Evolutionary conservation across 495 filamentous ascomycete genomes (phyloP), one percentile per base, ranked within the genome.

Genomic region (Penicillium dipodomyicola): DNA sequence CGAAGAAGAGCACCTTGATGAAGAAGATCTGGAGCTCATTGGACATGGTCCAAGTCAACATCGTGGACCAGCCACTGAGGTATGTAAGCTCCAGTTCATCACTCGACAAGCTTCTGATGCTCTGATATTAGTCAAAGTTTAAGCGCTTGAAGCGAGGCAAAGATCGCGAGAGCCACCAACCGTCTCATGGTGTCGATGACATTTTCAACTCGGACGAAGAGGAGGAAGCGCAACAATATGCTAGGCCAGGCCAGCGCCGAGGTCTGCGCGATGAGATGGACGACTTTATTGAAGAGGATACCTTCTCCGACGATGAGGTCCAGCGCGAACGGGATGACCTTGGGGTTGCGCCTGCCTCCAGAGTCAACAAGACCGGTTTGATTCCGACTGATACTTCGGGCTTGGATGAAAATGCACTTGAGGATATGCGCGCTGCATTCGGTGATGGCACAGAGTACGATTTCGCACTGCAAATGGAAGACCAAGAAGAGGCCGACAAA

Each of bases 231-330:
- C 68, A 65, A 27, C 82, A 80, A 45, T 88, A 91, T 20, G 81
- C 82, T 30, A 68, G 80, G 6, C 77, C 82, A 49, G 68, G 76
- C 40, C 72, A 72, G 51, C 75, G 74, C 67, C 77, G 75, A 69
- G 72, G 76, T n/a, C 71, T 82, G 45, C 83, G 82, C 23, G 90
- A 96, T 67, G 94, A 98, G 66, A 92, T 97, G 65, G 94, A 89
- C 50, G 94, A 92, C 67, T 98, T 98, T 74, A 98, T 98, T 65
- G 93, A 97, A 64, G 90, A 96, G 58, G 94, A 97, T 61, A 92
- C 88, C 52, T 87, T 92, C 39, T 91, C 91, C 56, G 92, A 96
- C 57, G 91, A 94, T 52, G 90, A 93, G 61, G 77, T 81, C 19
- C 85, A 86, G 49, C 84, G 82, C 43, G 82, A 89, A 56, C 85